phyloP scores from a whole-genome alignment of 139 green algal species.

The Picochlorum sp. region DNA sequence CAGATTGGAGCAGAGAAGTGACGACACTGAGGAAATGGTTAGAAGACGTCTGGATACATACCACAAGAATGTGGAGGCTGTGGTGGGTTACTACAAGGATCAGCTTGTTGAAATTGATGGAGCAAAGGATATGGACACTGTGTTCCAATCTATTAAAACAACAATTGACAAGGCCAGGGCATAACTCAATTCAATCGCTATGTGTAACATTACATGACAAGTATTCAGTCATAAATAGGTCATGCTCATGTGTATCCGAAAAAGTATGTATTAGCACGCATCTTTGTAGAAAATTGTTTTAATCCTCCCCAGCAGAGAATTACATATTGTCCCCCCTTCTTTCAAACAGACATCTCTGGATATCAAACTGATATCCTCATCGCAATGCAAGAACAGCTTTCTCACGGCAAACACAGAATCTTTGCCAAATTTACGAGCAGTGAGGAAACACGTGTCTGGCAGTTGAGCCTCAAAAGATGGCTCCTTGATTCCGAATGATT shows the following conservation, averaged over 20 bases:
- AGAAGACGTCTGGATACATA: conserved; percentile 57
- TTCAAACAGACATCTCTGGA: neutral
- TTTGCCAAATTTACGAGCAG: conserved; percentile 7
- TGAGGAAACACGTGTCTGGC: conserved; percentile 14
- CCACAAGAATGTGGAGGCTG: conserved; percentile 68
- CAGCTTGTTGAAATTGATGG: conserved; percentile 69
- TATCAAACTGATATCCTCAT: conserved; percentile 1
- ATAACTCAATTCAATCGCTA: neutral
- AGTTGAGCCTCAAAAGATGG: conserved; percentile 1
- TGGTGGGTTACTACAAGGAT: conserved; percentile 72
- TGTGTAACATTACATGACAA: neutral
- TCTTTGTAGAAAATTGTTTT: conserved; percentile 13
- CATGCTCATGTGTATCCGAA: neutral
- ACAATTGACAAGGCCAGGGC: conserved; percentile 27
- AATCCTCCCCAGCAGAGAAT: neutral
- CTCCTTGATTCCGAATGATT: neutral
- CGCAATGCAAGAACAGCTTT: conserved; percentile 8
- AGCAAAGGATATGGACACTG: conserved; percentile 56
- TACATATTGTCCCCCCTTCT: neutral
- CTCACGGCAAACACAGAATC: neutral
- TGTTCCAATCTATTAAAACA: conserved; percentile 53
- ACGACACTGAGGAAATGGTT: conserved; percentile 95
- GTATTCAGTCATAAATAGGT: neutral
- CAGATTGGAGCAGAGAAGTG: conserved; percentile 64
- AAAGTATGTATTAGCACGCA: conserved; percentile 4